Base-by-base conservation (phyloP, 768 basidiomycete genomes). In the Hemileccinum rubropunctum region DNA sequence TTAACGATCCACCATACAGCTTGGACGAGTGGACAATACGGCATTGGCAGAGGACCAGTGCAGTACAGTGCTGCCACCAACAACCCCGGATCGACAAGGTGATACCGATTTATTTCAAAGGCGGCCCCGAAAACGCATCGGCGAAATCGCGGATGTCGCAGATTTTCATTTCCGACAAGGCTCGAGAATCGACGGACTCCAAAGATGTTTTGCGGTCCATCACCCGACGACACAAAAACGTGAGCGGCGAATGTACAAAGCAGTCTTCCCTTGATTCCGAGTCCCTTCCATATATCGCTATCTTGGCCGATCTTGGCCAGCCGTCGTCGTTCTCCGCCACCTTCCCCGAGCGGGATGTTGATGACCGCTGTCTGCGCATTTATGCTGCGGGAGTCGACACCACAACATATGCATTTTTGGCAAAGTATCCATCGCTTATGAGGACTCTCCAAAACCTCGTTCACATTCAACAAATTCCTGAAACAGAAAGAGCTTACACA, bases 161-260 rank as follows among this genome's bases (percentile, higher is more conserved):
- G 7, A 51, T 54, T 0, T 56, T 66, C 32, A 48, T 66, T 36
- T 60, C 61, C 10, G 58, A 53, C 50, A 51, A 56, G 33, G 48
- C 28, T 12, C 7, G 28, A 12, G 11, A 30, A 30, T 30, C 9
- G 28, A 8, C 7, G 28, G 28, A 30, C 9, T 30, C 28, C 4
- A 30, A 9, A 30, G 11, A 8, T 8, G 28, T 9, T 3, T 8
- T 30, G 11, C 28, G 11, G 3, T 3, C 12, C 0, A 54, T 51
- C 23, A 38, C 30, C 1, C 48, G 54, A 26, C 23, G 23, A 23
- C 23, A 23, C 23, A 23, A 23, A 23, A 23, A 23, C 6, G 23
- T 23, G 23, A 23, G 23, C 23, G 23, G 23, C 23, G 23, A 23
- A 23, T 3, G 37, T 18, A 12, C 13, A 6, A 6, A 6, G 33